A percentile compares a stretch with the other conserved stretches of the same genome.
Conservation (phyloP, 768 basidiomycete genomes). For the Suillus weaverae region DNA sequence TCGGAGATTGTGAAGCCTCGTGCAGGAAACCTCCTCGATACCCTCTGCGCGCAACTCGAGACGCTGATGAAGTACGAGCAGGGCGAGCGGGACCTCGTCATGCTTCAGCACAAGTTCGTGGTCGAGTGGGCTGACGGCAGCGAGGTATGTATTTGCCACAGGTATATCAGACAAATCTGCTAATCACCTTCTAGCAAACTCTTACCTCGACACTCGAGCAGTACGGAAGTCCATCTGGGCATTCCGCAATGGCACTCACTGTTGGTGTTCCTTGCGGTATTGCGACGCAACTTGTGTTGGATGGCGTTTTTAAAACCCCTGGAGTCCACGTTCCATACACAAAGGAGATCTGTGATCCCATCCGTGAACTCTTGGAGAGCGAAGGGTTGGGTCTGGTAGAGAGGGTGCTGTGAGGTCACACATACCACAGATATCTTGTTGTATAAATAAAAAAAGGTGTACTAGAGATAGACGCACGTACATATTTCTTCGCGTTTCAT, state of each 20-base stretch:
- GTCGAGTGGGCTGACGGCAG: conserved; percentile 86
- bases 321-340: conserved; percentile 89
- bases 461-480: neutral
- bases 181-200: conserved; percentile 54
- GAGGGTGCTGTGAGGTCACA: conserved; percentile 50
- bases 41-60: conserved; percentile 89
- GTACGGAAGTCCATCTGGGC: conserved; percentile 77
- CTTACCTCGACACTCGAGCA: conserved; percentile 89
- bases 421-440: neutral
- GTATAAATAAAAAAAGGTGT: neutral
- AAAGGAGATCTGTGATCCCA: conserved; percentile 78
- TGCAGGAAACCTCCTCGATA: conserved; percentile 82
- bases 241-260: conserved; percentile 88
- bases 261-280: conserved; percentile 96
- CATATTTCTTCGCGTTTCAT: neutral
- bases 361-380: conserved; percentile 63
- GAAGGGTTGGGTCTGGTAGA: conserved; percentile 79
- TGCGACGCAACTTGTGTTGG: conserved; percentile 87
- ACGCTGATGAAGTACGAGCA: conserved; percentile 87
- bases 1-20: conserved; percentile 58
- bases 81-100: conserved; percentile 93
- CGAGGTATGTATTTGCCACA: conserved; percentile 41
- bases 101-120: conserved; percentile 98
- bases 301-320: conserved; percentile 74
- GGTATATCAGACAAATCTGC: neutral